Evolutionary conservation across 768 basidiomycete genomes (phyloP), one percentile per base, ranked within the genome.

Genomic region (Serendipita vermifera): DNA sequence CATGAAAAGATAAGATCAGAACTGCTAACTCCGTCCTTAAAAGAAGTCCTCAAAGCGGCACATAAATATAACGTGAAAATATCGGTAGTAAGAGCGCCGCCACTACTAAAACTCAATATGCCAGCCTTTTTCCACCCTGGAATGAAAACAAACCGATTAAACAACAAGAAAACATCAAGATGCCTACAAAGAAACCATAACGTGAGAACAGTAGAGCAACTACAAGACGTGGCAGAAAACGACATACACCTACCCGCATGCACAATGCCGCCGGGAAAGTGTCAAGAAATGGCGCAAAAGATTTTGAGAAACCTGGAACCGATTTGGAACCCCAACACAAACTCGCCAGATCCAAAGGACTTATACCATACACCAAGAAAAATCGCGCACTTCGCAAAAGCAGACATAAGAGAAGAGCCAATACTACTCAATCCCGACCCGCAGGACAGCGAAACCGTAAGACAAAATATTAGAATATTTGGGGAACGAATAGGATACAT

Each of bases 131-230:
- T 41, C 39, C 39, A 41, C 15, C 39, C 39, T 5, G 39, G 39
- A n/a, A 24, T 24, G 39, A 41, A 41, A 41, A 41, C 7, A 7
- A 41, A 41, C 5, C 17, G 39, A n/a, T n/a, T 41, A 41, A 41
- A 41, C 39, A 41, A 41, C 39, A 41, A n/a, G 26, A 41, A n/a
- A 41, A 24, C 7, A n/a, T n/a, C 39, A 41, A 41, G 39, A n/a
- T 41, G 39, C 15, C 39, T 41, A 5, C 39, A n/a, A 41, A 24
- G 26, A n/a, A 41, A 41, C 39, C 39, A 41, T 41, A 24, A 24
- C 39, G 39, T 41, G 17, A 41, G 26, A n/a, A 5, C 17, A 6
- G 39, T 41, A n/a, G 15, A 6, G 15, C 17, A 41, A 7, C 15
- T 41, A n/a, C n/a, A n/a, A n/a, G n/a, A n/a, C n/a, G 15, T 41